phyloP scores from a whole-genome alignment of 1,284 basidiomycete species.

The Pulchroboletus neoregius region DNA sequence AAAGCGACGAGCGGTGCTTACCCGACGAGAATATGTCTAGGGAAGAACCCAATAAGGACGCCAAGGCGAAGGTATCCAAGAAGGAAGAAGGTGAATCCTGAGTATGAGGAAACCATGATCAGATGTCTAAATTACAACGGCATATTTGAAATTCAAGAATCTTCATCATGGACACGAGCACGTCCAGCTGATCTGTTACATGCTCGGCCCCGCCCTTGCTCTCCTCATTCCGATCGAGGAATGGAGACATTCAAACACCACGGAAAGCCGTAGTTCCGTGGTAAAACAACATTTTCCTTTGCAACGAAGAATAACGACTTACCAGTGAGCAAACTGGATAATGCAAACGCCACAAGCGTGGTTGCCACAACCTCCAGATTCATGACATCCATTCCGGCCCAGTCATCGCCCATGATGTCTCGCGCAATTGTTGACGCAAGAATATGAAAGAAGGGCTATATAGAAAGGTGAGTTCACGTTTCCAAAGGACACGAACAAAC shows the following conservation, averaged over 20 bases:
- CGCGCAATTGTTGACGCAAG: slow-evolving; percentile 75
- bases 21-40: slow-evolving; percentile 92
- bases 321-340: slow-evolving; percentile 92
- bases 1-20: slow-evolving; percentile 33
- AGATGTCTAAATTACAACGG: background rate
- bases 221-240: background rate
- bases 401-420: slow-evolving; percentile 44
- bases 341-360: slow-evolving; percentile 84
- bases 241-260: background rate
- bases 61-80: slow-evolving; percentile 86
- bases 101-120: slow-evolving; percentile 3
- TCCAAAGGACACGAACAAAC: background rate
- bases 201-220: background rate
- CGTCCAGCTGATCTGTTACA: slow-evolving; percentile 2
- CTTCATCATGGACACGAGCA: background rate
- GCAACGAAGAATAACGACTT: slow-evolving; percentile 1
- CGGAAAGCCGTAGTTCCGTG: background rate
- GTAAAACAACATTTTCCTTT: background rate
- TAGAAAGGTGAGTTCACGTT: background rate
- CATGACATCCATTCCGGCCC: slow-evolving; percentile 55
- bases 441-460: slow-evolving; percentile 93
- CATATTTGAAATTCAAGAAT: slow-evolving; percentile 18
- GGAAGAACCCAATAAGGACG: slow-evolving; percentile 91
- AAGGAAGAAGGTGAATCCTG: slow-evolving; percentile 79
- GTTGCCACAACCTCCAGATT: slow-evolving; percentile 80